Base-by-base conservation (phyloP, 345 rosid species). In the Camelina hispida region DNA sequence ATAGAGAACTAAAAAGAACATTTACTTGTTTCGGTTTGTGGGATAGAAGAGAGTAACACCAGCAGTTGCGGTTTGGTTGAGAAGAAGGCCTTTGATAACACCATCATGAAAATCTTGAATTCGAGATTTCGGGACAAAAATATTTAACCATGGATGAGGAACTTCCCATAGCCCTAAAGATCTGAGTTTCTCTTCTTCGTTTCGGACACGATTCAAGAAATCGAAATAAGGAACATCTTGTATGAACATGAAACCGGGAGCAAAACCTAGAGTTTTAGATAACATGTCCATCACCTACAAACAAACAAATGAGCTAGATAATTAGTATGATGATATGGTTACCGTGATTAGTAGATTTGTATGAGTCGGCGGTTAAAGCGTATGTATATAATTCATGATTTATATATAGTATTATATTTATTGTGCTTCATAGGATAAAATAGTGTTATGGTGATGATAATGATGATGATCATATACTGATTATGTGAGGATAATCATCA, bases 61-160 rank as follows among this genome's bases (percentile, higher is more conserved):
- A 0, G 87, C 74, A 15, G 97, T 90, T 17, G 91, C 78, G 71
- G 84, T 88, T 18, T 81, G 82, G 66, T 82, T 77, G 11, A 92
- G 97, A 42, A 95, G 80, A 78, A 95, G 81, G 68, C 77, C 82
- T 51, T 48, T 81, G 79, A 95, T 84, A 69, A 92, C 90, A 56
- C 89, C 93, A 2, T 85, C 68, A 52, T 87, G 81, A 85, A 95
- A 92, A 44, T 85, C 85, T 1, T 42, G 20, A 13, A 95, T 87
- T 11, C 78, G 77, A 57, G 99, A 95, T 79, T 73, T 80, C 3
- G 99, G 97, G 16, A 95, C 73, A 22, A 95, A 92, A 2, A 95
- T 81, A 58, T 92, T 95, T 38, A 92, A 75, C 99, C 99, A 95
- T 32, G 99, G 99, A 81, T 95, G 99, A 46, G 99, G 97, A 82